Evolutionary conservation across 2,329 filamentous ascomycete genomes (phyloP).

Genomic region (Stemphylium beticola): DNA sequence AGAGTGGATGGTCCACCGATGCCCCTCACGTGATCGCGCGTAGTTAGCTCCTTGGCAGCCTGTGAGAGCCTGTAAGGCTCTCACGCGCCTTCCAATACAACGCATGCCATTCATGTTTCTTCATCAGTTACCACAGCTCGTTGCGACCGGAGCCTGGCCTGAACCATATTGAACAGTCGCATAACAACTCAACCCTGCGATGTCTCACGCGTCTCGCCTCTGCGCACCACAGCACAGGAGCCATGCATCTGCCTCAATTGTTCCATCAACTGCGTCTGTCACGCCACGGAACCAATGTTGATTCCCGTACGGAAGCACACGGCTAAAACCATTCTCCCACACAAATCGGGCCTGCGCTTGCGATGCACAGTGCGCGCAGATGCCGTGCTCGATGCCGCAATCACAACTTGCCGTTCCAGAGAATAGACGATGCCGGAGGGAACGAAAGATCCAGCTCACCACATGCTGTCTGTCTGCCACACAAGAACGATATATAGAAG

Average conservation of each 20-base stretch:
- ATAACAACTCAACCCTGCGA: neutral
- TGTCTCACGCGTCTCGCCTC: neutral
- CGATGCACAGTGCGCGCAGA: neutral
- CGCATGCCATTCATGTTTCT: no score
- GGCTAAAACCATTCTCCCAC: slow-evolving; percentile 1
- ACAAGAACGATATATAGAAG: neutral
- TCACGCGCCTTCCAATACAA: no score
- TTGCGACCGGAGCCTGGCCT: neutral
- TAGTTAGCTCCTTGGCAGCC: no score
- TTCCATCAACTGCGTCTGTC: neutral
- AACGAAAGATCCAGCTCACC: neutral
- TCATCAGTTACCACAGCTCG: no score
- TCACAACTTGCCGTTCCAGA: neutral
- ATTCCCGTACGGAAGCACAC: neutral
- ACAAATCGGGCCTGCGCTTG: neutral
- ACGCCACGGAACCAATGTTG: neutral
- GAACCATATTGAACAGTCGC: neutral
- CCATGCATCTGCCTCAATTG: neutral
- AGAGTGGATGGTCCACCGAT: no score
- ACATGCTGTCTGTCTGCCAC: neutral
- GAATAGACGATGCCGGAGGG: neutral
- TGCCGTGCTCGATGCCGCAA: neutral
- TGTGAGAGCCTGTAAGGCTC: no score
- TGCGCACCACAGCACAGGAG: neutral
- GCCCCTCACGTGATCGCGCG: no score